phyloP scores from a whole-genome alignment of 83 land plant genomes.

The Thuja plicata region DNA sequence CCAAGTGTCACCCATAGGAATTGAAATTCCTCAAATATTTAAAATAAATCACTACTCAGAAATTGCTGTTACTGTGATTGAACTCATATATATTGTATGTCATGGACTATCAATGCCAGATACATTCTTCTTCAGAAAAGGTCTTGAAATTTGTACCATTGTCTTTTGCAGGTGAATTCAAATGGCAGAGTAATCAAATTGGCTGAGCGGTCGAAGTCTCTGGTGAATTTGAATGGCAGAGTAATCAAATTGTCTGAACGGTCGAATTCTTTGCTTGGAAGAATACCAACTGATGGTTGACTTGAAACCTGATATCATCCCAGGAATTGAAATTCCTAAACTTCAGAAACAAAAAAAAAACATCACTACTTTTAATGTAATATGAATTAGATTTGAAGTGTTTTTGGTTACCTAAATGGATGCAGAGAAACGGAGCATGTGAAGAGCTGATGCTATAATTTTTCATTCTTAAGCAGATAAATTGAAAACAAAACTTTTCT shows the following conservation, averaged over 20 bases:
- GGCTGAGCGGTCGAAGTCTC: neutral
- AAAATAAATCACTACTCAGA: neutral
- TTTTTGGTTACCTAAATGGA: neutral
- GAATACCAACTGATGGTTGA: neutral
- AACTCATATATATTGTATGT: neutral
- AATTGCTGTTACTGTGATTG: neutral
- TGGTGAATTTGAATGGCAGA: neutral
- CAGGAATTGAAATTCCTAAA: neutral
- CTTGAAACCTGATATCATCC: neutral
- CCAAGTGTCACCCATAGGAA: neutral
- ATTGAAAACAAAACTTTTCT: neutral
- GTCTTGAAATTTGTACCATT: neutral
- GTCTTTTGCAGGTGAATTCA: constrained; percentile 7
- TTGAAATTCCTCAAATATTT: neutral
- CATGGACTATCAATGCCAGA: neutral
- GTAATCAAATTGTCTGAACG: neutral
- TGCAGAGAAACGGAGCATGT: neutral
- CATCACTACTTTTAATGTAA: neutral
- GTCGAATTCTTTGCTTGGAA: neutral
- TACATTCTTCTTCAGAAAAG: neutral
- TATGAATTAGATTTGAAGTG: neutral
- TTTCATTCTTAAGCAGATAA: neutral
- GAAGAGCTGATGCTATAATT: neutral
- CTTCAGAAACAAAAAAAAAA: neutral
- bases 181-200: neutral